Conservation (phyloP, 495 filamentous ascomycete species). For the Aspergillus avenaceus region DNA sequence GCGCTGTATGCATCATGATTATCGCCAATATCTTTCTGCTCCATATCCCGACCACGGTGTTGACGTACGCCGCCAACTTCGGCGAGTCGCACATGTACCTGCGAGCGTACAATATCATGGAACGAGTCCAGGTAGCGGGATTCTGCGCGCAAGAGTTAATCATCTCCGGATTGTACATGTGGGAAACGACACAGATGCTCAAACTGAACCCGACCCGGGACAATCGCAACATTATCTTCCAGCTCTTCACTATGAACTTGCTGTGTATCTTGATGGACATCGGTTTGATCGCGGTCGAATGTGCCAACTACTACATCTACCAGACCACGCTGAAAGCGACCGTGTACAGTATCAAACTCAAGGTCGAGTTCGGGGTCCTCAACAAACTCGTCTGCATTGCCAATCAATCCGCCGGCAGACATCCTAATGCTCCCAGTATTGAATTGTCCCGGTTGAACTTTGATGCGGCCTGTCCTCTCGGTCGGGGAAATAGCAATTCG, state of each 20-base stretch:
- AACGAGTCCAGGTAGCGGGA: constrained; percentile 60
- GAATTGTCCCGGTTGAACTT: not conserved
- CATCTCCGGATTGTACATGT: constrained; percentile 58
- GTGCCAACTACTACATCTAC: constrained; percentile 50
- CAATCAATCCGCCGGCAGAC: not conserved
- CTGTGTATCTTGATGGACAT: constrained; percentile 55
- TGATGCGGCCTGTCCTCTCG: not conserved
- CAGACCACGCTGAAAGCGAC: constrained; percentile 57
- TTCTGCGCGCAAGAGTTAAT: constrained; percentile 61
- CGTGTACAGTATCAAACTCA: constrained; percentile 63
- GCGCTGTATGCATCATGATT: constrained; percentile 55
- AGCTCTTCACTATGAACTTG: constrained; percentile 55
- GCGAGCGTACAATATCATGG: constrained; percentile 50
- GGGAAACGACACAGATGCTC: constrained; percentile 48
- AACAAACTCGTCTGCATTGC: constrained; percentile 41
- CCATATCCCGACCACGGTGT: constrained; percentile 53
- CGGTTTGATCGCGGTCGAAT: constrained; percentile 54
- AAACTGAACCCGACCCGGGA: constrained; percentile 37
- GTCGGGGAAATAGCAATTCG: no score
- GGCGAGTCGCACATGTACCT: constrained; percentile 20
- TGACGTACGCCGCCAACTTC: constrained; percentile 54
- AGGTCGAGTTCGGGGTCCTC: constrained; percentile 62
- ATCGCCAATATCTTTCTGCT: constrained; percentile 49
- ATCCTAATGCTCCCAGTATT: not conserved
- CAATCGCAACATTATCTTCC: constrained; percentile 51